Conservation (phyloP, 495 filamentous ascomycete genomes). For the Hypoxylon lienhwacheense region DNA sequence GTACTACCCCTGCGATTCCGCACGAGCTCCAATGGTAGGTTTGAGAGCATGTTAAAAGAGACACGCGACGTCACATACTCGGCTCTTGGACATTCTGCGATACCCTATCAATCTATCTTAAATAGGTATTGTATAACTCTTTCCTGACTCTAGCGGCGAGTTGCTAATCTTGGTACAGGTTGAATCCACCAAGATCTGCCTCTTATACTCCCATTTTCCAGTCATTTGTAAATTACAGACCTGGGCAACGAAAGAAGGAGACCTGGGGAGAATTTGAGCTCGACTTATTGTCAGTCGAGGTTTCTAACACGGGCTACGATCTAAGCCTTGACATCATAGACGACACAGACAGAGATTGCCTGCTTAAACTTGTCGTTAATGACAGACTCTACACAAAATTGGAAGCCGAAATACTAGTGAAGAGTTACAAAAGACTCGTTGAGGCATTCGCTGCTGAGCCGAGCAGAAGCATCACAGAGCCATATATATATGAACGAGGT, state of each 20-base stretch:
- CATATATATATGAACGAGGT: background rate
- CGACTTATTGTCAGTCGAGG: background rate
- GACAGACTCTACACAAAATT: background rate
- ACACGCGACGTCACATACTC: slow-evolving; percentile 13
- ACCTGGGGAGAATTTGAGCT: background rate
- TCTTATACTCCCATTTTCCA: slow-evolving; percentile 43
- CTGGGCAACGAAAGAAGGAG: background rate
- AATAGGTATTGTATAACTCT: slow-evolving; percentile 27
- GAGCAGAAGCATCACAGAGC: background rate
- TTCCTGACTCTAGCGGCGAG: background rate
- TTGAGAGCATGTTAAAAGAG: slow-evolving; percentile 11
- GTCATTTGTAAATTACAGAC: slow-evolving; percentile 43
- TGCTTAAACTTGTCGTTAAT: background rate
- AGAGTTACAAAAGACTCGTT: background rate
- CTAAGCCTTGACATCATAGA: background rate
- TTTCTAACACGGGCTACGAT: background rate
- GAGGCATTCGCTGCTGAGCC: background rate
- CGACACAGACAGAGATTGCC: background rate
- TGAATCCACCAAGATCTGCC: slow-evolving; percentile 20
- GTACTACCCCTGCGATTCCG: slow-evolving; percentile 49
- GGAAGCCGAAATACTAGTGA: background rate
- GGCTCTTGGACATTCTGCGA: slow-evolving; percentile 31
- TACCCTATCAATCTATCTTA: slow-evolving; percentile 42
- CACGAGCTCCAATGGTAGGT: background rate
- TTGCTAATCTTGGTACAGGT: background rate